Percentiles rank a stretch among this genome's conserved stretches.
Conservation (phyloP, 2,329 filamentous ascomycete genomes). For the Cordyceps tenuipes region DNA sequence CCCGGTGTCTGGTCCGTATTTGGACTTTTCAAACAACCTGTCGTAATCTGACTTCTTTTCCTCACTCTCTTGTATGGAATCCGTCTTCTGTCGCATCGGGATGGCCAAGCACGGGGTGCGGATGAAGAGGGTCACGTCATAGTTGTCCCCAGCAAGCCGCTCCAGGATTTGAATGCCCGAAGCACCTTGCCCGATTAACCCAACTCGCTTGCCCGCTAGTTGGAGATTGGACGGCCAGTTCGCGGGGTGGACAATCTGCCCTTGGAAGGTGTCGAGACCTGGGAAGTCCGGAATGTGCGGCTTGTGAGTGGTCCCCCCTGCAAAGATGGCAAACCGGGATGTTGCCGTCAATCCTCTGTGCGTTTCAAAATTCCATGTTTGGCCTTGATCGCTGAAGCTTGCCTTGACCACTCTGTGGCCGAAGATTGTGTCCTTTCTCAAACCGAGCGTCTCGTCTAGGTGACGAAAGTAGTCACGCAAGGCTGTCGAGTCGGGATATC, state of each 20-base stretch:
- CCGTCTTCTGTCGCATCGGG: neutral
- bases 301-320: conserved; percentile 38
- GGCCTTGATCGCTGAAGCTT: neutral
- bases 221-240: conserved; percentile 20
- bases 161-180: neutral
- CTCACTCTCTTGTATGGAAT: neutral
- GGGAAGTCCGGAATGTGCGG: conserved; percentile 27
- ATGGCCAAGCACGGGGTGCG: neutral
- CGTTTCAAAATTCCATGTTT: conserved; percentile 24
- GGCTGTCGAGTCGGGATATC: neutral
- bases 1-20: neutral
- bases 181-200: neutral
- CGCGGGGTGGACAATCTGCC: conserved; percentile 22
- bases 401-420: neutral
- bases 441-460: neutral
- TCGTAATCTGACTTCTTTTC: neutral
- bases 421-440: neutral
- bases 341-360: conserved; percentile 30
- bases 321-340: conserved; percentile 36
- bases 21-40: neutral
- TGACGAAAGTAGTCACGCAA: neutral
- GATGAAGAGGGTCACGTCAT: neutral
- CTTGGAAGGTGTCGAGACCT: conserved; percentile 25
- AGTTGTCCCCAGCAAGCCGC: neutral
- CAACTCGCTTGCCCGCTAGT: conserved; percentile 16